phyloP scores from a whole-genome alignment of 2,329 filamentous ascomycete species.

The Lasiodiplodia gonubiensis region DNA sequence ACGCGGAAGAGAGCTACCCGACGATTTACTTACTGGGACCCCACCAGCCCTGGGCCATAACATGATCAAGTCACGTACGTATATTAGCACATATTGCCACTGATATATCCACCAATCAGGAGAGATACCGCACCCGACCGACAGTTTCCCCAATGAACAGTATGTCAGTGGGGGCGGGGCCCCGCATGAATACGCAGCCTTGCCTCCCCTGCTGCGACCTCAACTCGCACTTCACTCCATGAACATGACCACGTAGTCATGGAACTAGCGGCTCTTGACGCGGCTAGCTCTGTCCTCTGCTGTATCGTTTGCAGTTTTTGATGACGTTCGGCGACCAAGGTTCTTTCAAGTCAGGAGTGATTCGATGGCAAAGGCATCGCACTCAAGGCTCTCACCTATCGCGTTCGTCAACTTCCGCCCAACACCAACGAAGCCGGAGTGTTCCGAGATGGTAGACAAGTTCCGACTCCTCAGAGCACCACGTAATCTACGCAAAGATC shows the following conservation, averaged over 20 bases:
- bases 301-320: no score
- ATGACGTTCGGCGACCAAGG: no score
- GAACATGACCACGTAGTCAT: background rate
- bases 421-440: conserved; percentile 1
- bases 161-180: no score
- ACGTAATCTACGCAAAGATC: no score
- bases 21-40: no score
- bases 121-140: background rate
- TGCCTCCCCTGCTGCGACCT: background rate
- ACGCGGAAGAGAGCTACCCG: no score
- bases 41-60: background rate
- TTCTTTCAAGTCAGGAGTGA: background rate
- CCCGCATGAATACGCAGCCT: background rate
- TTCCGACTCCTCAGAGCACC: background rate
- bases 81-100: background rate
- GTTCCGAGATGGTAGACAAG: background rate
- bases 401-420: background rate
- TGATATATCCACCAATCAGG: background rate
- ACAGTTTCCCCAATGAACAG: background rate
- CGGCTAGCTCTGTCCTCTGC: no score
- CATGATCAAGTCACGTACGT: background rate
- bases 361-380: background rate
- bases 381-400: background rate
- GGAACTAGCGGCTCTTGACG: background rate
- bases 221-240: background rate